A percentile compares a stretch with the other conserved stretches of the same genome.
phyloP scores from a whole-genome alignment of 768 basidiomycete species.

The Gautieria morchelliformis region DNA sequence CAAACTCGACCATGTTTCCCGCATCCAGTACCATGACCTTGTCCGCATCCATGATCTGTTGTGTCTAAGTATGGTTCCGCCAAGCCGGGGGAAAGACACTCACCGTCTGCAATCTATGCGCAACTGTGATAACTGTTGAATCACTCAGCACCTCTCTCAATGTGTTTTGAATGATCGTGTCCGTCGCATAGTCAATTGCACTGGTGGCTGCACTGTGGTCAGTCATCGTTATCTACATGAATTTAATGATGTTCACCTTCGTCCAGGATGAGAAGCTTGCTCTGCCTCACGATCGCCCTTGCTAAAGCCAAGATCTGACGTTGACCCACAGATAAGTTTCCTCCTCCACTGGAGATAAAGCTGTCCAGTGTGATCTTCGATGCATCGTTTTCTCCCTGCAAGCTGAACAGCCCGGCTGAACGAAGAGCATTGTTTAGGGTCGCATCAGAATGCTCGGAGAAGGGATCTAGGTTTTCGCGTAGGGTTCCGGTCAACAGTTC shows the following conservation, averaged over 20 bases:
- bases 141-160: constrained; percentile 30
- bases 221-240: constrained; percentile 16
- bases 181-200: constrained; percentile 39
- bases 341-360: constrained; percentile 11
- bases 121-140: constrained; percentile 40
- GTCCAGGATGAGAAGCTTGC: constrained; percentile 25
- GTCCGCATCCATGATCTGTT: constrained; percentile 33
- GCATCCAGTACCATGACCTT: constrained; percentile 24
- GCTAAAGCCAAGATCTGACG: constrained; percentile 33
- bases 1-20: constrained; percentile 27
- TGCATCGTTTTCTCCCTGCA: constrained; percentile 13
- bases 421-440: constrained; percentile 30
- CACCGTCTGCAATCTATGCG: constrained; percentile 29
- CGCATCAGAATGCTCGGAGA: constrained; percentile 37
- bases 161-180: constrained; percentile 33
- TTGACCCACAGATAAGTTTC: constrained; percentile 23
- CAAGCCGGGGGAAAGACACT: not conserved
- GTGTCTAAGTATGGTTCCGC: no score
- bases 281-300: constrained; percentile 21
- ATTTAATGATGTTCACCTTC: constrained; percentile 14
- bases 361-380: constrained; percentile 16
- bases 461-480: constrained; percentile 36
- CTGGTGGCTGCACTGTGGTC: constrained; percentile 19
- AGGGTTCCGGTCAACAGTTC: constrained; percentile 24
- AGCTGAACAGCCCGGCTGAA: constrained; percentile 25